Conservation (phyloP, 305 asterid species). For the Andrographis paniculata region DNA sequence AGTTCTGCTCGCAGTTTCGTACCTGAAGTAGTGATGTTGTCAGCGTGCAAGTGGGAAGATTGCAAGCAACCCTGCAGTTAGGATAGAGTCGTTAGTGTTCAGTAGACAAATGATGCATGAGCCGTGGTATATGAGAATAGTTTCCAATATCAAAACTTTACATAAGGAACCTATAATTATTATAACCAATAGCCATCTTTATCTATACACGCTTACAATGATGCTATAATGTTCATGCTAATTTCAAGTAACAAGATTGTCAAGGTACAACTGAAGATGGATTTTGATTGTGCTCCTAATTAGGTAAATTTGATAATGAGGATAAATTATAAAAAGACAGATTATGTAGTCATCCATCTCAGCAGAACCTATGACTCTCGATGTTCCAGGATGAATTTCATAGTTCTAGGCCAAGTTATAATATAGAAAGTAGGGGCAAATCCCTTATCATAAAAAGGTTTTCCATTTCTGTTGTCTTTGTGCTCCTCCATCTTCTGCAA, state of each 20-base stretch:
- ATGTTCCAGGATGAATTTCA: background rate
- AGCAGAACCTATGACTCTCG: background rate
- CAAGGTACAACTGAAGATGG: background rate
- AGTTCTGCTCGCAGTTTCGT: constrained; percentile 44
- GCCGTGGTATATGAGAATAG: constrained; percentile 9
- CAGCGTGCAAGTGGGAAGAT: constrained; percentile 76
- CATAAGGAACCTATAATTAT: constrained; percentile 12
- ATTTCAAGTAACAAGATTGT: no score
- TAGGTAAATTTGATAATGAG: background rate
- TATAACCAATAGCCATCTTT: constrained; percentile 5
- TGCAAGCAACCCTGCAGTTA: constrained; percentile 90
- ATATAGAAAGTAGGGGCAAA: no score
- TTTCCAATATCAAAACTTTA: background rate
- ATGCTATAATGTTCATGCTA: constrained; percentile 7
- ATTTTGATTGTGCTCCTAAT: background rate
- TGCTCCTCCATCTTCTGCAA: no score
- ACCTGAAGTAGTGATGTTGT: constrained; percentile 73
- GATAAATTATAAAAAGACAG: background rate
- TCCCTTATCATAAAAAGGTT: no score
- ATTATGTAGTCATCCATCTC: background rate
- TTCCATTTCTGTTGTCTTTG: no score
- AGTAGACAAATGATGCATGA: constrained; percentile 18
- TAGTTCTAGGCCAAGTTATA: no score
- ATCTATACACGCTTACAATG: constrained; percentile 6
- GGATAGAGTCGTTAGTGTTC: constrained; percentile 22